Evolutionary conservation across 2,329 filamentous ascomycete species (phyloP).

Genomic region (Fusarium sp.): DNA sequence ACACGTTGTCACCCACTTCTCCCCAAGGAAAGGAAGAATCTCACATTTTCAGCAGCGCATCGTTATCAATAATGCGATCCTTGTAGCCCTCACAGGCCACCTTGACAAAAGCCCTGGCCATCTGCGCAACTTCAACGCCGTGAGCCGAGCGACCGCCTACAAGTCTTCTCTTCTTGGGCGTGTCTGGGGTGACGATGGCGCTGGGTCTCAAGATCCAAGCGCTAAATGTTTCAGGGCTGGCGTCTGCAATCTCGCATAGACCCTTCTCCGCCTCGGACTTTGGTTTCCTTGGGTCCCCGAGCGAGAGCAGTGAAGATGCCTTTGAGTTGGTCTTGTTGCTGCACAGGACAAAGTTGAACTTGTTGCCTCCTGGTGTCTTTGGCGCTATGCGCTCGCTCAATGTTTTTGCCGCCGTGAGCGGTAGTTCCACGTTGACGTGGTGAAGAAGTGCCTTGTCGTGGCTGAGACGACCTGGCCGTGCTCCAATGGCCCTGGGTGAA

Average conservation of each 20-base stretch:
- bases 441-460: conserved; percentile 55
- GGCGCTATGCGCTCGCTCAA: conserved; percentile 54
- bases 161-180: conserved; percentile 43
- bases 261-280: conserved; percentile 54
- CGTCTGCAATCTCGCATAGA: conserved; percentile 52
- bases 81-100: conserved; percentile 51
- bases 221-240: conserved; percentile 47
- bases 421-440: conserved; percentile 69
- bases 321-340: conserved; percentile 49
- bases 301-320: conserved; percentile 49
- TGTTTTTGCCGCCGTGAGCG: conserved; percentile 66
- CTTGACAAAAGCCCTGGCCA: conserved; percentile 51
- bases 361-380: conserved; percentile 44
- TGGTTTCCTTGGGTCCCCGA: conserved; percentile 51
- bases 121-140: conserved; percentile 49
- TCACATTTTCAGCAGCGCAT: conserved; percentile 46
- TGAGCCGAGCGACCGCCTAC: conserved; percentile 45
- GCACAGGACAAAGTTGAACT: conserved; percentile 57
- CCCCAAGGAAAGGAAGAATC: too few relatives aligned
- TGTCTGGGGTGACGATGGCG: conserved; percentile 44
- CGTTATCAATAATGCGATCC: conserved; percentile 50
- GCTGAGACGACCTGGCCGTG: conserved; percentile 58
- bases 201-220: conserved; percentile 52
- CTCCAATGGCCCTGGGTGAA: conserved; percentile 53
- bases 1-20: neutral